Percentiles rank a stretch among this genome's conserved stretches.
Conservation (phyloP, 129 eudicot genomes). For the Flaveria brownii region DNA sequence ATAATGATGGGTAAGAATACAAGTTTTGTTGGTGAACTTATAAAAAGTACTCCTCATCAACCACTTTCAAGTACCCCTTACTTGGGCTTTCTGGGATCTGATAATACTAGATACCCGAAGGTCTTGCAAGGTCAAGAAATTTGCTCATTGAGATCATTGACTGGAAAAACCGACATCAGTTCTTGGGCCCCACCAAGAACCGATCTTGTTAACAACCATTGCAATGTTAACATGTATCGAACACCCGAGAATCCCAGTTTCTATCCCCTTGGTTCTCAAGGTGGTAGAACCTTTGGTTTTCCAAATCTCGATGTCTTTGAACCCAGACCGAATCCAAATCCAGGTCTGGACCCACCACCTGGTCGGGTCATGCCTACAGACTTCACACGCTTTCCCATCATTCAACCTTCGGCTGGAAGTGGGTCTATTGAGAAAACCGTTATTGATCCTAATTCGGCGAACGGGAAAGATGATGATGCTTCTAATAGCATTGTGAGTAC, state of each 20-base stretch:
- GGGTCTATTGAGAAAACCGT: conserved; percentile 27
- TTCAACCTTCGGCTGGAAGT: conserved; percentile 26
- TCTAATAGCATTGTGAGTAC: conserved; percentile 43
- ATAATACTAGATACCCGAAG: conserved; percentile 64
- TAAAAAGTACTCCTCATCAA: conserved; percentile 49
- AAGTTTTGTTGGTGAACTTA: conserved; percentile 42
- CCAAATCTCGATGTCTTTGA: conserved; percentile 37
- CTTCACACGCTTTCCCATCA: conserved; percentile 37
- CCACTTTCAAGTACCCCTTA: conserved; percentile 47
- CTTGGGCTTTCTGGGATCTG: conserved; percentile 79
- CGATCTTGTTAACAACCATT: conserved; percentile 30
- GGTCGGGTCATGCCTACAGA: conserved; percentile 30
- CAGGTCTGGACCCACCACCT: not conserved
- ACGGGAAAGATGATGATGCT: conserved; percentile 42
- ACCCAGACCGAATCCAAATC: conserved; percentile 26
- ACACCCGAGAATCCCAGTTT: conserved; percentile 40
- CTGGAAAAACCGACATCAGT: conserved; percentile 46
- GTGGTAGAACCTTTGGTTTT: conserved; percentile 52
- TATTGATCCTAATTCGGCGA: conserved; percentile 37
- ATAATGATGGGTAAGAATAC: conserved; percentile 42
- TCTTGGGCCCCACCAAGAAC: conserved; percentile 49
- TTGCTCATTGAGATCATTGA: conserved; percentile 67
- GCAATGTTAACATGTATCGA: conserved; percentile 48
- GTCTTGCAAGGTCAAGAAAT: conserved; percentile 99
- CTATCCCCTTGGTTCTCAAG: conserved; percentile 61